phyloP scores from a whole-genome alignment of 805 yeast species.

The Komagataella kurtzmanii region DNA sequence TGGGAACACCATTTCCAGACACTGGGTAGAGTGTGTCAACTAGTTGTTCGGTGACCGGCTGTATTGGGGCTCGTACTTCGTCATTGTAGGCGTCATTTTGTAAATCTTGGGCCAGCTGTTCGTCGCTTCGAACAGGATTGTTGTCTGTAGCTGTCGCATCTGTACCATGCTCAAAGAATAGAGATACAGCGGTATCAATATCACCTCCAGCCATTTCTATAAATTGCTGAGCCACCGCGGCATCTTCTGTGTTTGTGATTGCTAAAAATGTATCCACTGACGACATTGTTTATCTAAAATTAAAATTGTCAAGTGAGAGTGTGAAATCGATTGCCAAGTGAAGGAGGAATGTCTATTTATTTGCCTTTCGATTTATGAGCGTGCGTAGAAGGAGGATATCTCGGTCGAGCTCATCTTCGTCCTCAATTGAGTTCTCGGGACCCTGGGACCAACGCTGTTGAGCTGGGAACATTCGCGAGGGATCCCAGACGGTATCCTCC shows the following conservation, averaged over 20 bases:
- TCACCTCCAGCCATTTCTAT: slow-evolving; percentile 67
- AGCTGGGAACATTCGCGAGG: slow-evolving; percentile 7
- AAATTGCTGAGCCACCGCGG: slow-evolving; percentile 57
- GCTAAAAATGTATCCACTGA: slow-evolving; percentile 65
- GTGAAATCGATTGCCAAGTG: neutral
- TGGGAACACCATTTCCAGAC: slow-evolving; percentile 10
- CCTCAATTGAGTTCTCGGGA: neutral
- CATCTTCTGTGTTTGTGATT: slow-evolving; percentile 65
- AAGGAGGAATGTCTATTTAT: neutral
- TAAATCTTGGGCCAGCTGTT: slow-evolving; percentile 37
- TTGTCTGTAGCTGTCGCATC: neutral
- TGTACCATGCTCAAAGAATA: slow-evolving; percentile 59
- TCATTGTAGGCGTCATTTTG: slow-evolving; percentile 49
- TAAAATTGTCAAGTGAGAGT: neutral
- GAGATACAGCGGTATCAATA: slow-evolving; percentile 71
- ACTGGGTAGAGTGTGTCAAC: slow-evolving; percentile 29
- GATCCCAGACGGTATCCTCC: slow-evolving; percentile 4
- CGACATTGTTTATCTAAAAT: slow-evolving; percentile 17
- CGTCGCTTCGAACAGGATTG: slow-evolving; percentile 2
- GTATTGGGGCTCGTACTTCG: slow-evolving; percentile 65
- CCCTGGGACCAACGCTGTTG: slow-evolving; percentile 8
- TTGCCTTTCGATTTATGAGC: neutral
- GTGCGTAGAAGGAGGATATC: neutral
- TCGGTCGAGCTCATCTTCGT: slow-evolving; percentile 5
- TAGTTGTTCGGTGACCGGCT: slow-evolving; percentile 66